Conservation (phyloP, 495 filamentous ascomycete genomes). For the Lichina pygmaea region DNA sequence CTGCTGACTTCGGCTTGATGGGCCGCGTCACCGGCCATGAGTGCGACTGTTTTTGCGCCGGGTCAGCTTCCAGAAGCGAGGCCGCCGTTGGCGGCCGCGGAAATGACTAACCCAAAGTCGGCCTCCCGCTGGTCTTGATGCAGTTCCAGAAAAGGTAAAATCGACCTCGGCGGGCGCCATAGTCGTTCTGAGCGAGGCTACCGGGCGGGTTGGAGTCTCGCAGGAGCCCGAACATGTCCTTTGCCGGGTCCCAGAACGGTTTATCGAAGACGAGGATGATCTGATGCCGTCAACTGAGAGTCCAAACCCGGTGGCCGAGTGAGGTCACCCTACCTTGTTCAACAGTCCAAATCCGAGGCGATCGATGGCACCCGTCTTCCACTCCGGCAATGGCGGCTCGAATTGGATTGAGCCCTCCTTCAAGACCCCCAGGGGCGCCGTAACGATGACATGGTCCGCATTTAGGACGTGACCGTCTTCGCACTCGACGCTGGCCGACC, state of each 20-base stretch:
- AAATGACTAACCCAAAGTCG: slow-evolving; percentile 24
- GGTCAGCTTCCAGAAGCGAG: background rate
- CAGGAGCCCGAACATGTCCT: slow-evolving; percentile 84
- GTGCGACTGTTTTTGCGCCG: slow-evolving; percentile 27
- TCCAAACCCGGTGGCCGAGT: background rate
- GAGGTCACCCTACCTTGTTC: slow-evolving; percentile 35
- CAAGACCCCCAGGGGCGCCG: slow-evolving; percentile 69
- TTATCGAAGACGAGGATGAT: slow-evolving; percentile 72
- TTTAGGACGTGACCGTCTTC: slow-evolving; percentile 49
- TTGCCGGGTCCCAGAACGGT: slow-evolving; percentile 76
- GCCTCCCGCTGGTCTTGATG: slow-evolving; percentile 62
- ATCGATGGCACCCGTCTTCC: slow-evolving; percentile 57
- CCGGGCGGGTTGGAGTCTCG: slow-evolving; percentile 30
- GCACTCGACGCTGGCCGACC: slow-evolving; percentile 36
- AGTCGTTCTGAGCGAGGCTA: slow-evolving; percentile 33
- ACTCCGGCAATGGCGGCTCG: slow-evolving; percentile 56
- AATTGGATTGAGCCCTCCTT: slow-evolving; percentile 55
- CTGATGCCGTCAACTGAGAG: slow-evolving; percentile 6
- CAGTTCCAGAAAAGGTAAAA: slow-evolving; percentile 98
- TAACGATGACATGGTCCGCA: slow-evolving; percentile 70
- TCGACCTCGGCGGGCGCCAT: slow-evolving; percentile 38
- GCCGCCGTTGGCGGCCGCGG: too few species aligned
- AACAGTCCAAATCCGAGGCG: slow-evolving; percentile 83
- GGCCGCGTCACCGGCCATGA: slow-evolving; percentile 95
- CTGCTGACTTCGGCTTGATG: slow-evolving; percentile 51